Evolutionary conservation across 2,329 filamentous ascomycete species (phyloP), one percentile per base, ranked within the genome.

Genomic region (Arthrobotrys sphaeroides): DNA sequence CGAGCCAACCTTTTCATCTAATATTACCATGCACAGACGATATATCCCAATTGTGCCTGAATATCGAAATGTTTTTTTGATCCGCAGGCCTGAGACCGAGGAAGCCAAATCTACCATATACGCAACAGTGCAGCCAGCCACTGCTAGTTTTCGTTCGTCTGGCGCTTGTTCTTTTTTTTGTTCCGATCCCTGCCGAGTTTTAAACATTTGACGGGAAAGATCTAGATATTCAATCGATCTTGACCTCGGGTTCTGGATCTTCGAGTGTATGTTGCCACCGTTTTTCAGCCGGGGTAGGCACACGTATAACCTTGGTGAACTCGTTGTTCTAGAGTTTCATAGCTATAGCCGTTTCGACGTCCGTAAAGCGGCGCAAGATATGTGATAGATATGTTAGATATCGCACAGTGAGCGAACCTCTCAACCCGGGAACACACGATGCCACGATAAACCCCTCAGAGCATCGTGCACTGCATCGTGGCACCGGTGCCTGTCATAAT

Each of bases 221-320:
- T 73, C 60, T 67, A 22, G 36, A 60, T 60, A 26, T 42, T 26
- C 18, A 28, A 36, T 26, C 20, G 69, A 67, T 74, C 61, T 67
- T 67, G 69, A 62, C 69, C 61, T 74, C 61, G 69, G 69, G 53
- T 61, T 66, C 59, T 64, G 28, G 60, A 57, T 40, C 49, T 55
- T 43, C 18, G 18, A 16, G 31, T 2, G n/a, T 53, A 31, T 31
- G 26, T 66, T 60, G 43, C 49, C 38, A 57, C 24, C 42, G 9
- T 45, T 49, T 73, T 66, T 72, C 38, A 73, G 69, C 69, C 69
- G 69, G 38, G 38, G 45, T 6, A 55, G 26, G 16, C n/a, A 26
- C 42, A 10, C 7, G 24, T 49, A 51, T 47, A 38, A 45, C 62
- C 62, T 67, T 57, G 49, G 62, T 57, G 31, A 67, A 67, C 22